phyloP scores from a whole-genome alignment of 306 rosid genomes.

The Hylodesmum podocarpum region DNA sequence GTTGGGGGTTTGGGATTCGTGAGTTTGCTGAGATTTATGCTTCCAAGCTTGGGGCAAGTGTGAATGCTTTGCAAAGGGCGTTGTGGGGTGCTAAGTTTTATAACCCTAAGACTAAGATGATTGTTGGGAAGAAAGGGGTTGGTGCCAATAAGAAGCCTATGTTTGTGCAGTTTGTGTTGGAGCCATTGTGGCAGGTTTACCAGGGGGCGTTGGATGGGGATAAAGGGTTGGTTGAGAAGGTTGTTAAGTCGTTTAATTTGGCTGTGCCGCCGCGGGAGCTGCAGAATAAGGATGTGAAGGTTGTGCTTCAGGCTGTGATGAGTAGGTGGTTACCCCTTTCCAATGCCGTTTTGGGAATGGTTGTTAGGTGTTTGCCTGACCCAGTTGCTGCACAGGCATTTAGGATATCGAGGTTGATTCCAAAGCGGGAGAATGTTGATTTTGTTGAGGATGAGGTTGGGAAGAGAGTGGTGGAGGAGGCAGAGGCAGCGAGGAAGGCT shows the following conservation, averaged over 20 bases:
- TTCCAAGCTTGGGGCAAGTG: conserved; percentile 72
- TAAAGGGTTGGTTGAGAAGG: conserved; percentile 58
- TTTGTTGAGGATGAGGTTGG: conserved; percentile 31
- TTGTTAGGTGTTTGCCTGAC: conserved; percentile 67
- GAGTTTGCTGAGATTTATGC: conserved; percentile 74
- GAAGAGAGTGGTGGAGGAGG: conserved; percentile 41
- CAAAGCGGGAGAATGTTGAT: conserved; percentile 43
- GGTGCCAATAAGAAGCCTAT: conserved; percentile 61
- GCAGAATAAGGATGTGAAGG: conserved; percentile 72
- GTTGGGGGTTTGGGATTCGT: conserved; percentile 81
- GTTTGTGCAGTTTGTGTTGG: conserved; percentile 90
- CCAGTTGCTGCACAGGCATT: conserved; percentile 65
- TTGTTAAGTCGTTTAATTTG: conserved; percentile 68
- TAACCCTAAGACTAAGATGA: conserved; percentile 70
- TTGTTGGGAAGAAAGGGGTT: conserved; percentile 68
- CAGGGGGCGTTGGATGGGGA: conserved; percentile 56
- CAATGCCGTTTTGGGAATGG: conserved; percentile 68
- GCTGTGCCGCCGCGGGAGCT: conserved; percentile 61
- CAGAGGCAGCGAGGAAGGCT: conserved; percentile 51
- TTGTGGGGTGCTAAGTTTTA: conserved; percentile 76
- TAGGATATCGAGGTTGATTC: conserved; percentile 66
- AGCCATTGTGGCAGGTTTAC: conserved; percentile 82
- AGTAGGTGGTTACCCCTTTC: conserved; percentile 90
- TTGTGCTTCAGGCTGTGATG: conserved; percentile 75
- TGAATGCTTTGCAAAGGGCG: conserved; percentile 54